Evolutionary conservation across 768 basidiomycete genomes (phyloP).

Genomic region (Roridomyces roridus): DNA sequence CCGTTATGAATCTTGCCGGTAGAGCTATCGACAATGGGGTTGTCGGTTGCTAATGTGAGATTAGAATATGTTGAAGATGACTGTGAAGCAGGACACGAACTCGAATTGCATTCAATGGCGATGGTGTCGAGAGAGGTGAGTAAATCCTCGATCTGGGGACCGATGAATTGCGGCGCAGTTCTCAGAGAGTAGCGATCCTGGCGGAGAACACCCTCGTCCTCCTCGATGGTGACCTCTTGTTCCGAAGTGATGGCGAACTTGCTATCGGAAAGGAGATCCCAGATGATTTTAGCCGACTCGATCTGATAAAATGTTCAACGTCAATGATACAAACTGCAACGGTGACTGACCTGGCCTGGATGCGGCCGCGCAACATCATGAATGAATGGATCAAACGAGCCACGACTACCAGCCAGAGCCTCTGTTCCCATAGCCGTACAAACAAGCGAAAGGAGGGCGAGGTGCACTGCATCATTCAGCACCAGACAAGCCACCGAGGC

Average conservation of each 20-base stretch:
- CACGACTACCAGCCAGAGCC: slow-evolving; percentile 76
- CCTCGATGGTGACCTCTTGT: slow-evolving; percentile 71
- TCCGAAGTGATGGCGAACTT: slow-evolving; percentile 72
- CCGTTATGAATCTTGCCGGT: slow-evolving; percentile 76
- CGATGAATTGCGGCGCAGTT: slow-evolving; percentile 84
- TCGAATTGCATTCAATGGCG: slow-evolving; percentile 82
- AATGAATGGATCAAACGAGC: slow-evolving; percentile 81
- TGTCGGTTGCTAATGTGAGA: slow-evolving; percentile 74
- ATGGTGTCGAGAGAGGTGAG: slow-evolving; percentile 67
- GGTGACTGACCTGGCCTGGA: slow-evolving; percentile 67
- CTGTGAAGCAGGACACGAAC: slow-evolving; percentile 44
- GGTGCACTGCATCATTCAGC: slow-evolving; percentile 71
- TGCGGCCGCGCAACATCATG: slow-evolving; percentile 79
- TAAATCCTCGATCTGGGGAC: slow-evolving; percentile 85
- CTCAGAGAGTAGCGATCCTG: slow-evolving; percentile 83
- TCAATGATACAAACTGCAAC: not conserved
- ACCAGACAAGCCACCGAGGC: slow-evolving; percentile 80
- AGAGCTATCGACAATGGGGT: slow-evolving; percentile 79
- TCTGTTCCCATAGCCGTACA: slow-evolving; percentile 87
- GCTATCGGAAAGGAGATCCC: slow-evolving; percentile 71
- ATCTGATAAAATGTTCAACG: slow-evolving; percentile 44
- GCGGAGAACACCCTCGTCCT: slow-evolving; percentile 75
- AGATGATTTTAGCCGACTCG: slow-evolving; percentile 73
- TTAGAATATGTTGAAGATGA: not conserved
- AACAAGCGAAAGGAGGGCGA: slow-evolving; percentile 70